These are phyloP conservation scores for Cerrena zonata DNA, from an alignment of 1,284 basidiomycete species.

Conservation along the genomic window DNA sequence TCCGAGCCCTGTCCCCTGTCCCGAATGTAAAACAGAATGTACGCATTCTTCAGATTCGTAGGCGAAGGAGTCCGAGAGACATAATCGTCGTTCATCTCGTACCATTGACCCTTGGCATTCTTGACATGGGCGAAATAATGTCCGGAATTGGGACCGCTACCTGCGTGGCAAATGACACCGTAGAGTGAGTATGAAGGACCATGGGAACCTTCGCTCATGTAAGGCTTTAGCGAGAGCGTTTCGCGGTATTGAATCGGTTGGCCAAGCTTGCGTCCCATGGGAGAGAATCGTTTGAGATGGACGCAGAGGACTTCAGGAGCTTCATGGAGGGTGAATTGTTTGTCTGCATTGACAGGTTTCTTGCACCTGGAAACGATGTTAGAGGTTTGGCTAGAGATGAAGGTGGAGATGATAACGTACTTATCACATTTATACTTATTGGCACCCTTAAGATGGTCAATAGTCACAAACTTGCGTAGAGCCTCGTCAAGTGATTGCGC, in stretches of 20 bases:
- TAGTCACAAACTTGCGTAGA: slow-evolving; percentile 75
- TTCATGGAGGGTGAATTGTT: slow-evolving; percentile 82
- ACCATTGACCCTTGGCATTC: slow-evolving; percentile 71
- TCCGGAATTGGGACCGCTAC: slow-evolving; percentile 87
- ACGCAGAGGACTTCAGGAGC: slow-evolving; percentile 89
- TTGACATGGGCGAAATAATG: slow-evolving; percentile 92
- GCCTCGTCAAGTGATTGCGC: slow-evolving; percentile 67
- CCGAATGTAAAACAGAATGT: slow-evolving; percentile 87
- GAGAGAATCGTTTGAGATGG: slow-evolving; percentile 95
- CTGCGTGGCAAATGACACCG: slow-evolving; percentile 90
- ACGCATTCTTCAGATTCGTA: slow-evolving; percentile 74
- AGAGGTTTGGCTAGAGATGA: slow-evolving; percentile 5
- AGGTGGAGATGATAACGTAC: slow-evolving; percentile 45
- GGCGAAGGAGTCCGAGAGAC: slow-evolving; percentile 48
- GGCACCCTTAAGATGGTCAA: slow-evolving; percentile 80
- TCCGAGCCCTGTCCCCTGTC: slow-evolving; percentile 69
- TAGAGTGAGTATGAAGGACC: slow-evolving; percentile 85
- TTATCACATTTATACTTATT: slow-evolving; percentile 99
- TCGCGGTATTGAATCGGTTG: slow-evolving; percentile 78
- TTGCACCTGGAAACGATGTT: slow-evolving; percentile 62
- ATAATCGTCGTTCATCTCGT: slow-evolving; percentile 89
- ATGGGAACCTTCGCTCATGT: slow-evolving; percentile 76
- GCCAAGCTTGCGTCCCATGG: slow-evolving; percentile 81
- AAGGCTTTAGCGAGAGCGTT: slow-evolving; percentile 67
- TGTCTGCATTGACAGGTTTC: slow-evolving; percentile 80